Evolutionary conservation across 2,329 filamentous ascomycete genomes (phyloP), one percentile per base, ranked within the genome.

Genomic region (Penicillium hordei): DNA sequence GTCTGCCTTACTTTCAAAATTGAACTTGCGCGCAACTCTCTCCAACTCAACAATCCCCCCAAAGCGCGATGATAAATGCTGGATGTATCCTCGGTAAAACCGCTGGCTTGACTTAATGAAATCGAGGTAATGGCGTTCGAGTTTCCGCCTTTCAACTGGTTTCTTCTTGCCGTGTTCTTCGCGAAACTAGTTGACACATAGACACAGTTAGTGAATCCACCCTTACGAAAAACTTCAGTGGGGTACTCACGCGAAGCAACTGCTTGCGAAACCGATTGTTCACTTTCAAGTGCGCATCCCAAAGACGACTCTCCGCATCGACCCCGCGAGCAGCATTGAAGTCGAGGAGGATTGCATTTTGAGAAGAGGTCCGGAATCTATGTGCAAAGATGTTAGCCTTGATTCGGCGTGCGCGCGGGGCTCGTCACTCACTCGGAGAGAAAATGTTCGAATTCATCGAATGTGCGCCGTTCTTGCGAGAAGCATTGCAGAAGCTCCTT

Each of bases 81-180:
- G 87, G 54, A 97, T 89, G 69, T 91, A 94, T 64, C 86, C 87
- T 68, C 89, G 86, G 80, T 97, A 97, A 74, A 96, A 97, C 68
- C 86, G 86, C 75, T 94, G 90, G 64, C 91, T 89, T 46, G 88
- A 88, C 75, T 93, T 95, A 66, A 97, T 86, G 73, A 96, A 97
- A 65, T 86, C 85, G 57, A 88, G 81, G 74, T 95, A 97, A 62
- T 88, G 83, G 75, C 90, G 93, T 72, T 90, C 88, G 50, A 93
- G 80, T 75, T 92, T 94, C 62, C 93, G 86, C 68, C 86, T 86
- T 75, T 86, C 83, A 45, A 87, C 84, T 55, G 81, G 78, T 66
- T 79, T 81, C 67, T 81, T 82, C 65, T 80, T 82, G 57, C 76
- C 76, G 40, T 74, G 73, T 57, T 79, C 79, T 64, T 82, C 77